Conservation (phyloP, 2,329 filamentous ascomycete species). For the Scytalidium lignicola region DNA sequence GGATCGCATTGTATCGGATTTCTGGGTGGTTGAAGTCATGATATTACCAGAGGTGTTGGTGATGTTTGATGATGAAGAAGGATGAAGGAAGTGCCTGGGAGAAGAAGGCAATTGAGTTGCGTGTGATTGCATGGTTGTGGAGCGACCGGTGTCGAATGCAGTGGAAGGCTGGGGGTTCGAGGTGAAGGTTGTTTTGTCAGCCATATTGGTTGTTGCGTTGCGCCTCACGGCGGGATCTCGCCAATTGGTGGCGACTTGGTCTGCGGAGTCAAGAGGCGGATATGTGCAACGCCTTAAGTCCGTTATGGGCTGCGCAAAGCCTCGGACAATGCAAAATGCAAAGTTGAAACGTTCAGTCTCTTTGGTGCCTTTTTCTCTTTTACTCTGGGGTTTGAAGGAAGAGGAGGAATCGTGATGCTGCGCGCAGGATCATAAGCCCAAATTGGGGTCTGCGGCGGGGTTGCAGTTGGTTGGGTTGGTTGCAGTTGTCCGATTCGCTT, state of each 20-base stretch:
- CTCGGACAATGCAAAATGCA: constrained; percentile 19
- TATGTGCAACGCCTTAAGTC: constrained; percentile 17
- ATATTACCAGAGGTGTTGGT: background rate
- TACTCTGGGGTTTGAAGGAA: background rate
- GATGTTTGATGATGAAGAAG: background rate
- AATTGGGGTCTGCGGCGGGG: background rate
- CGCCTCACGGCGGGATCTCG: constrained; percentile 13
- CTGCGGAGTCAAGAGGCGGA: constrained; percentile 11
- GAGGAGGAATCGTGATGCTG: background rate
- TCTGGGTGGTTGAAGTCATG: background rate
- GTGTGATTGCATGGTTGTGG: constrained; percentile 14
- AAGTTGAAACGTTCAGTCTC: no score
- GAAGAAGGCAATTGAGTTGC: constrained; percentile 11
- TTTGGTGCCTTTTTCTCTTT: background rate
- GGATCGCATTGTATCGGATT: background rate
- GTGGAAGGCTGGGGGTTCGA: constrained; percentile 22
- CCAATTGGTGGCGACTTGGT: constrained; percentile 17
- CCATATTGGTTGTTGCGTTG: constrained; percentile 16
- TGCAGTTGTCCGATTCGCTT: background rate
- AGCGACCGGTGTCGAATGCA: constrained; percentile 21
- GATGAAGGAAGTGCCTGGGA: background rate
- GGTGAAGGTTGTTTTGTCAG: constrained; percentile 16
- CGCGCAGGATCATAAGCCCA: background rate
- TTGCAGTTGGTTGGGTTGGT: background rate
- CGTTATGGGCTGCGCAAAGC: constrained; percentile 3